Conservation (phyloP, 352 stramenopile genomes). For the Phytophthora sojae region DNA sequence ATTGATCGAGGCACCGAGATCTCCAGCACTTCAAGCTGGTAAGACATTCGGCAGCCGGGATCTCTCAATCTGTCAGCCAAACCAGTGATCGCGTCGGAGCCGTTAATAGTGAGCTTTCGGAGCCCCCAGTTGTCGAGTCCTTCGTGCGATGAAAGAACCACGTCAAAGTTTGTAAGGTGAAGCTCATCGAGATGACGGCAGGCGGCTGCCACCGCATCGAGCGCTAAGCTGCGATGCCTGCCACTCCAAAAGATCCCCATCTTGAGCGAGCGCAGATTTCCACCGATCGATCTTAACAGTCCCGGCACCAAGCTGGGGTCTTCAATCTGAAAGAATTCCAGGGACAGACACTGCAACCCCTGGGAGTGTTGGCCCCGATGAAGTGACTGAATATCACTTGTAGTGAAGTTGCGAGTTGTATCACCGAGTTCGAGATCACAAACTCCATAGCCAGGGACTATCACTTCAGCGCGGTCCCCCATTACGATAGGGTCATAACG, state of each 20-base stretch:
- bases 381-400: neutral
- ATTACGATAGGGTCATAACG: neutral
- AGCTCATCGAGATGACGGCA: slow-evolving; percentile 19
- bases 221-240: neutral
- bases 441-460: slow-evolving; percentile 5
- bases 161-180: slow-evolving; percentile 3
- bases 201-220: slow-evolving; percentile 8
- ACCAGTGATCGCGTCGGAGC: neutral
- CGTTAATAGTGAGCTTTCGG: slow-evolving; percentile 17
- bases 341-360: neutral
- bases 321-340: slow-evolving; percentile 25
- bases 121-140: slow-evolving; percentile 10
- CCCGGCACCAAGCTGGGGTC: neutral
- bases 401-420: neutral
- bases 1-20: slow-evolving; percentile 6
- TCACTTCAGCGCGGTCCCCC: neutral
- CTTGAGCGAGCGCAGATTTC: slow-evolving; percentile 11
- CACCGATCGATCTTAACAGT: slow-evolving; percentile 8
- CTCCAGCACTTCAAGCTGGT: slow-evolving; percentile 12
- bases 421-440: neutral
- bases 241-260: neutral
- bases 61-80: slow-evolving; percentile 8
- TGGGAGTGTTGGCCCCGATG: neutral
- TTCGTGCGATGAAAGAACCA: neutral
- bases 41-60: slow-evolving; percentile 2